Conservation (phyloP, 148 eudicot species). For the Camellia lanceoleosa region DNA sequence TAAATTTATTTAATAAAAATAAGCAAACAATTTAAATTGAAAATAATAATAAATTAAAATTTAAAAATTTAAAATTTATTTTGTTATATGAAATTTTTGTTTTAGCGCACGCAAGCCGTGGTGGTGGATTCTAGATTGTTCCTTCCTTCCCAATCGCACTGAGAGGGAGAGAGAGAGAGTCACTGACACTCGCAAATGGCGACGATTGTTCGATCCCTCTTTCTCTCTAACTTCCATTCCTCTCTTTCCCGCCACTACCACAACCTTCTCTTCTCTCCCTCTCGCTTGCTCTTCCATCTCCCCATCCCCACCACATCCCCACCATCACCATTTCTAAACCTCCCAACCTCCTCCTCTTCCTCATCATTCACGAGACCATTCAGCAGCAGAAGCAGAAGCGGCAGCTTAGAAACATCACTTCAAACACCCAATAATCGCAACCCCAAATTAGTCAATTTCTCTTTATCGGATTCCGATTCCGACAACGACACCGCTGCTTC, state of each 20-base stretch:
- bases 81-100: too few relatives aligned
- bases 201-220: background rate
- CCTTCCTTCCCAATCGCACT: background rate
- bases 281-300: background rate
- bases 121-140: background rate
- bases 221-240: background rate
- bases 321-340: background rate
- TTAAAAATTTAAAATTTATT: too few relatives aligned
- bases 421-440: constrained; percentile 30
- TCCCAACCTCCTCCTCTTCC: background rate
- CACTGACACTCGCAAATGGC: background rate
- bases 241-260: background rate
- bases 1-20: too few relatives aligned
- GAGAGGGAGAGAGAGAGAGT: background rate
- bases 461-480: constrained; percentile 43
- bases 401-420: constrained; percentile 7
- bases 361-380: background rate
- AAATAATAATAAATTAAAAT: too few relatives aligned
- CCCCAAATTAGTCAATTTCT: constrained; percentile 58
- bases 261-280: background rate
- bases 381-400: constrained; percentile 17
- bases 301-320: background rate
- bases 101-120: background rate
- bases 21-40: too few relatives aligned
- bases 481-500: constrained; percentile 39